Evolutionary conservation across 176 grass and related monocot species (phyloP), one percentile per base, ranked within the genome.

Genomic region (Aegilops sharonensis): DNA sequence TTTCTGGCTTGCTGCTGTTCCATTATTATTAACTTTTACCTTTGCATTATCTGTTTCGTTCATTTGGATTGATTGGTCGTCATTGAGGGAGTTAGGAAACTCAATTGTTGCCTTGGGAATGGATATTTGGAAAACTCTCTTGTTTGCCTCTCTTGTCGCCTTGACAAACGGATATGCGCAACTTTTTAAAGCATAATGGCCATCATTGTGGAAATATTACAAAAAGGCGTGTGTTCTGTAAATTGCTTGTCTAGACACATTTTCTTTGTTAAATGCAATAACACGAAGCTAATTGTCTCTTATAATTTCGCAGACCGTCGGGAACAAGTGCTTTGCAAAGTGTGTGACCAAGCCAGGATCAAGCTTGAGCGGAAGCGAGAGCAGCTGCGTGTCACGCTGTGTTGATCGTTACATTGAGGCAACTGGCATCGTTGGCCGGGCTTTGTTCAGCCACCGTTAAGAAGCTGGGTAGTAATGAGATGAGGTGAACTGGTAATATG

Each of bases 301-400:
- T 39, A 7, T 64, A 45, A 48, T 68, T 45, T 76, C 6, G 54
- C 95, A 95, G 92, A 96, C 94, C 31, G 79, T 95, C 8, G 90
- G 93, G 81, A 94, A 75, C 90, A 98, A 98, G 89, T 98, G 96
- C 84, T 98, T 95, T 80, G 63, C 91, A 3, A 95, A 95, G 78
- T 95, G 96, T 67, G 88, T 95, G 62, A 95, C 82, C 8, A 98
- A 98, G 85, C 96, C 93, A 79, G 93, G 93, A 81, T 71, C 93
- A 79, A 98, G 90, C 86, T 77, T 95, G 86, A 94, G 91, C 27
- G 88, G 90, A 37, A 88, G 97, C 15, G 94, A 94, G 90, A 94
- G 92, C 64, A 95, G 94, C 72, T 94, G 97, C 84, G 88, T 95
- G 84, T 92, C 88, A 8, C 93, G 92, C 31, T 94, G 93, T 62